Evolutionary conservation across 345 rosid genomes (phyloP).

Genomic region (Geranium rotundifolium): DNA sequence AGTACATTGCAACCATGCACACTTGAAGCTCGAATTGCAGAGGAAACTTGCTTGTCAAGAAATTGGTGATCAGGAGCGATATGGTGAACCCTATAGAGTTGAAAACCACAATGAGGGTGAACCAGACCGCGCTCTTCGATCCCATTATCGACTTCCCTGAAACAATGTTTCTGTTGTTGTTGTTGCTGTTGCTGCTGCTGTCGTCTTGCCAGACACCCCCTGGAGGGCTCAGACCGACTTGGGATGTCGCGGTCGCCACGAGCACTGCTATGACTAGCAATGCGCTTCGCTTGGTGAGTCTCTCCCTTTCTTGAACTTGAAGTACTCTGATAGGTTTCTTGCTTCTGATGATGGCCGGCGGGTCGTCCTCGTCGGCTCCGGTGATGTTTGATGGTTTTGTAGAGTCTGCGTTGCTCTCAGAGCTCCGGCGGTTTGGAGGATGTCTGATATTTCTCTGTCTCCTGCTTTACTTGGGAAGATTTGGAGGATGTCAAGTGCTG

Average conservation of each 20-base stretch:
- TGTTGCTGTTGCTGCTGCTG: conserved; percentile 9
- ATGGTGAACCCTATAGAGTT: conserved; percentile 30
- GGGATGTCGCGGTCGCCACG: conserved; percentile 44
- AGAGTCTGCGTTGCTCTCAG: conserved; percentile 15
- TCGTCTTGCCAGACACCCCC: conserved; percentile 49
- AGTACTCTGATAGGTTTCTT: conserved; percentile 28
- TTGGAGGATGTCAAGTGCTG: conserved; percentile 33
- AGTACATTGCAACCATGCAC: conserved; percentile 26
- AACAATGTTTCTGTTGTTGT: conserved; percentile 7
- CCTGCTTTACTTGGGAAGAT: conserved; percentile 53
- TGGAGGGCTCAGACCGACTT: conserved; percentile 41
- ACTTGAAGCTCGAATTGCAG: conserved; percentile 39
- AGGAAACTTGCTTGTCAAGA: conserved; percentile 45
- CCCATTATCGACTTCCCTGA: conserved; percentile 39
- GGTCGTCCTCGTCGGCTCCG: no score
- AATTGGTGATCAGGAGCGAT: conserved; percentile 34
- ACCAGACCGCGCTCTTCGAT: conserved; percentile 10
- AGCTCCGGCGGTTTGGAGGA: conserved; percentile 30
- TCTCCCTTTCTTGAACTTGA: conserved; percentile 46
- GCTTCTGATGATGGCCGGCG: conserved; percentile 6
- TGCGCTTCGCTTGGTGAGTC: conserved; percentile 36
- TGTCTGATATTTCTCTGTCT: conserved; percentile 30
- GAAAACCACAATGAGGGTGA: conserved; percentile 23
- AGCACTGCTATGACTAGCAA: conserved; percentile 38
- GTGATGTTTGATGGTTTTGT: conserved; percentile 4